Base-by-base conservation (phyloP, 2,329 filamentous ascomycete species). In the Alternaria sp. region DNA sequence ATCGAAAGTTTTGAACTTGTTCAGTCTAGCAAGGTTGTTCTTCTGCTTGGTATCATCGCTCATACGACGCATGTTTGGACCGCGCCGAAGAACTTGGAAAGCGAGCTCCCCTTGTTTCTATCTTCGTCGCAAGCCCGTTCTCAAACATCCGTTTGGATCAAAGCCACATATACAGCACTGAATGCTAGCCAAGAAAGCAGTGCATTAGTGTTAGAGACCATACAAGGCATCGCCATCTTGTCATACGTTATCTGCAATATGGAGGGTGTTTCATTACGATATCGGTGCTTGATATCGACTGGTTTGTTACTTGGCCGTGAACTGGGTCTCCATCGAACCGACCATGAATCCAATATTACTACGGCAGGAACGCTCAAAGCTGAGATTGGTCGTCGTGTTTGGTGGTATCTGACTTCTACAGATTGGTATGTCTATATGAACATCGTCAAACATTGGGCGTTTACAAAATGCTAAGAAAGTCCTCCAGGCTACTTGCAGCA, bases 331-430 rank as follows among this genome's bases (percentile, higher is more conserved):
- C 69, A 71, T 48, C 54, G 51, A 16, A 53, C 64, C 8, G 69
- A 72, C 18, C 50, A 51, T 36, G 55, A 6, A 16, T 27, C 40
- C 4, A 54, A 54, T 16, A 28, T 2, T 27, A 10, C 44, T 27
- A n/a, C 12, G 9, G 51, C 69, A 16, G 62, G 74, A 32, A 66
- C 72, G 16, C 60, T 77, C 7, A 64, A 67, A n/a, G 64, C 74
- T 8, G 80, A 81, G 49, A 72, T 78, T 3, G 73, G 74, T 27
- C 62, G 80, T 32, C 74, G 80, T n/a, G 64, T 80, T 3, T 81
- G 79, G 80, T 81, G 79, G 79, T 79, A 81, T 63, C 60, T 81
- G 5, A 72, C 68, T 16, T 3, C 57, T 50, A 43, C 63, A 52
- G 59, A 62, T 16, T 62, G 59, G 55, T 62, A 38, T 36, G 45